These are phyloP conservation scores for Avena insularis DNA, from an alignment of 176 grass and related monocot genomes.

Conservation along the genomic window DNA sequence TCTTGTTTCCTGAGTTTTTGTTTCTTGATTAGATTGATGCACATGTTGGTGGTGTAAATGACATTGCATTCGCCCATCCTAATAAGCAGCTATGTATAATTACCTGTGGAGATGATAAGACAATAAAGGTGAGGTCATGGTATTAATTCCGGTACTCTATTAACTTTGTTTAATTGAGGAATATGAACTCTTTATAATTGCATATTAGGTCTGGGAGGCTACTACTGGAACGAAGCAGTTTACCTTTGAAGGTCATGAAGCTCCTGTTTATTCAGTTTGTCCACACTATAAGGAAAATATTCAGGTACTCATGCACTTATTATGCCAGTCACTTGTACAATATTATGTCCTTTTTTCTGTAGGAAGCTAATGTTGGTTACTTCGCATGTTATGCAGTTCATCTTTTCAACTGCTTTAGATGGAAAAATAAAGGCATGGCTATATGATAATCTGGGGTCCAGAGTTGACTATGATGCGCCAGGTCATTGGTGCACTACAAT, in stretches of 20 bases:
- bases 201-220: constrained; percentile 91
- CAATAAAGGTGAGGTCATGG: constrained; percentile 71
- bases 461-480: constrained; percentile 99
- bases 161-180: constrained; percentile 26
- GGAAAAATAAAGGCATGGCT: constrained; percentile 99
- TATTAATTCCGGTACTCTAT: background rate
- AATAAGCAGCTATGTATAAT: constrained; percentile 98
- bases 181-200: constrained; percentile 40
- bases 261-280: constrained; percentile 98
- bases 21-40: constrained; percentile 90
- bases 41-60: constrained; percentile 95
- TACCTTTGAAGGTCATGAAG: constrained; percentile 97
- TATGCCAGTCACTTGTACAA: background rate
- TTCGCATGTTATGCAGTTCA: constrained; percentile 66
- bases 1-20: constrained; percentile 23
- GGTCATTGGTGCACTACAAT: constrained; percentile 99
- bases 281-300: constrained; percentile 98
- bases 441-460: constrained; percentile 97
- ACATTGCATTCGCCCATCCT: constrained; percentile 97
- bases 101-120: constrained; percentile 99
- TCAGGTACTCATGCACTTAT: constrained; percentile 57
- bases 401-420: constrained; percentile 98
- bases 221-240: constrained; percentile 78
- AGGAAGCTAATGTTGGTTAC: constrained; percentile 27
- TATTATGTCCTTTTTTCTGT: constrained; percentile 15